Evolutionary conservation across 1,284 basidiomycete species (phyloP).

Genomic region (Mycena citricolor): DNA sequence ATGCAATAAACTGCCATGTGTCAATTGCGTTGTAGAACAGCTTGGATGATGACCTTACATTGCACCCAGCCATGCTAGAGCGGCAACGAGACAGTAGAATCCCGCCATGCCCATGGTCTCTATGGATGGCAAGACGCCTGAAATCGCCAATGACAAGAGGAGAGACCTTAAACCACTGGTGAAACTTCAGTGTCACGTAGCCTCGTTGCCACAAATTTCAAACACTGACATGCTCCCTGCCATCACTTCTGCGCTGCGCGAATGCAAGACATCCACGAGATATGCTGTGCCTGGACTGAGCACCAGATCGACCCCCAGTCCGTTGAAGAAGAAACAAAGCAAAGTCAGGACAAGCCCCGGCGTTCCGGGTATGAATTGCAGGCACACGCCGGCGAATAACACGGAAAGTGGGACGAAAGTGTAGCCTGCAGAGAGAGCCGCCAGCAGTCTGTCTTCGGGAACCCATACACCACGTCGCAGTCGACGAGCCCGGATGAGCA

Average conservation of each 20-base stretch:
- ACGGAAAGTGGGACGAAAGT: slow-evolving; percentile 37
- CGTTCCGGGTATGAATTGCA: slow-evolving; percentile 23
- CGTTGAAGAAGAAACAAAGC: slow-evolving; percentile 30
- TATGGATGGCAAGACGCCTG: slow-evolving; percentile 25
- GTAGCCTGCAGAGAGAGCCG: slow-evolving; percentile 33
- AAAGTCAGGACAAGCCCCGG: slow-evolving; percentile 28
- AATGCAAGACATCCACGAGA: slow-evolving; percentile 32
- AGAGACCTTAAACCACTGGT: slow-evolving; percentile 24
- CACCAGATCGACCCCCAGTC: slow-evolving; percentile 29
- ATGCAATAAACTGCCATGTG: too few relatives aligned
- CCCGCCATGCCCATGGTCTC: slow-evolving; percentile 17
- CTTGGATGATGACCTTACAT: too few relatives aligned
- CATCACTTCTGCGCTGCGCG: slow-evolving; percentile 39
- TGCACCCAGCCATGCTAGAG: slow-evolving; percentile 17
- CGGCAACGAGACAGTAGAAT: slow-evolving; percentile 13
- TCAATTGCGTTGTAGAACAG: too few relatives aligned
- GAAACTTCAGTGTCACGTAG: not conserved
- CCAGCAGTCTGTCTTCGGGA: slow-evolving; percentile 45
- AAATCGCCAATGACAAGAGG: slow-evolving; percentile 20
- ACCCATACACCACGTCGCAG: slow-evolving; percentile 39
- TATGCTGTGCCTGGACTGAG: slow-evolving; percentile 27
- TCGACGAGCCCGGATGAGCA: slow-evolving; percentile 35
- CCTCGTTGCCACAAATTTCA: not conserved
- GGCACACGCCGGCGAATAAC: slow-evolving; percentile 26
- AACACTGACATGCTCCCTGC: slow-evolving; percentile 26